phyloP scores from a whole-genome alignment of 2,329 filamentous ascomycete genomes.

The Aspergillus nomiae region DNA sequence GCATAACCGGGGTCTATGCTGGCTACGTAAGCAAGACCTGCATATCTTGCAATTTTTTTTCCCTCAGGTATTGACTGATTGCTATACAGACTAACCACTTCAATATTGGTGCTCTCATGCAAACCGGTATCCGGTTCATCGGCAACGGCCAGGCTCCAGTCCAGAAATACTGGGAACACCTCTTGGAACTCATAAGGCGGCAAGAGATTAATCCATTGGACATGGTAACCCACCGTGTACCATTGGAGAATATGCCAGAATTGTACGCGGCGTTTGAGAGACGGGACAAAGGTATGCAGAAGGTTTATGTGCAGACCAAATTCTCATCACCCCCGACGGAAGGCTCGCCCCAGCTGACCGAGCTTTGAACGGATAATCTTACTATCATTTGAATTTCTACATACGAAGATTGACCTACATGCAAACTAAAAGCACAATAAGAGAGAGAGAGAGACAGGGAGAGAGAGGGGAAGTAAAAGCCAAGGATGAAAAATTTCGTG shows the following conservation, averaged over 20 bases:
- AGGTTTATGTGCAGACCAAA: slow-evolving; percentile 69
- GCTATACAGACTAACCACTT: slow-evolving; percentile 70
- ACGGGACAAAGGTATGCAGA: slow-evolving; percentile 68
- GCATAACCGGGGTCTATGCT: slow-evolving; percentile 73
- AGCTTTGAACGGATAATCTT: slow-evolving; percentile 16
- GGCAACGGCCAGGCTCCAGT: slow-evolving; percentile 72
- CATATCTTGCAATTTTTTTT: not conserved
- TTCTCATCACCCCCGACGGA: slow-evolving; percentile 55
- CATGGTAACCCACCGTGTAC: slow-evolving; percentile 79
- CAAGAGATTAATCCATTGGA: slow-evolving; percentile 72
- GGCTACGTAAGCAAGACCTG: slow-evolving; percentile 52
- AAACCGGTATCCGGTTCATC: slow-evolving; percentile 79
- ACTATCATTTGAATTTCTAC: not conserved
- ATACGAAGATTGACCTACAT: not conserved
- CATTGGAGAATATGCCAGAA: slow-evolving; percentile 70
- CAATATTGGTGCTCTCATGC: slow-evolving; percentile 82
- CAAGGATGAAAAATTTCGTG: not conserved
- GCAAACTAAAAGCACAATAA: not conserved
- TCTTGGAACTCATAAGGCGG: slow-evolving; percentile 68
- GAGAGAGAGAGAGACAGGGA: too few species aligned
- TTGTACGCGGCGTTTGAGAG: slow-evolving; percentile 65
- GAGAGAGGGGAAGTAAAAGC: not conserved
- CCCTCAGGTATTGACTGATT: not conserved
- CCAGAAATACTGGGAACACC: slow-evolving; percentile 78
- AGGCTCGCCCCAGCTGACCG: slow-evolving; percentile 56